Base-by-base conservation (phyloP, 2,329 filamentous ascomycete genomes). In the Xylaria digitata region DNA sequence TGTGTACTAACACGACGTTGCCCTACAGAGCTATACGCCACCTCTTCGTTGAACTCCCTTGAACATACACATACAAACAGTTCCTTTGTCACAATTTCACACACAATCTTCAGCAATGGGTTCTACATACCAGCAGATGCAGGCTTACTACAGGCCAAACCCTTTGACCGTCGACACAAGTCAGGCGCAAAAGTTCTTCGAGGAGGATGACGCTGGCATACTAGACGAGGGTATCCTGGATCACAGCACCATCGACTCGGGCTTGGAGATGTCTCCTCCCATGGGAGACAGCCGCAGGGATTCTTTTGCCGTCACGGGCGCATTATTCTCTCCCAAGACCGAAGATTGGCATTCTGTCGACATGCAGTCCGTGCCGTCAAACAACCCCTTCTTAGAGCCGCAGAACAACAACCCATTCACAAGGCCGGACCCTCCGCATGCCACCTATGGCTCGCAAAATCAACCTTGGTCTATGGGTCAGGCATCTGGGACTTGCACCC, bases 401-500 rank as follows among this genome's bases (percentile, higher is more conserved):
- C 82, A 76, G 53, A 88, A 84, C 81, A 88, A 87, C 81, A 89
- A 89, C 80, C 88, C 88, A 56, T 94, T 92, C 82, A 86, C 90
- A 81, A 87, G 88, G 66, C 83, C 90, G 70, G 85, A 87, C 63
- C 83, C 85, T 68, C 77, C 78, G 69, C 77, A 87, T 70, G 76
- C 77, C 54, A 78, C 79, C 70, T 84, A 83, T 61, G 78, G 74
- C 57, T 76, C 79, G 60, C 79, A 81, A 43, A 76, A 75, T 52
- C 80, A 80, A 70, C 76, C 83, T 68, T 94, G 92, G 91, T 82
- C 88, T 56, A 85, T 90, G 77, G 85, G 88, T 72, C 85, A 85
- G 57, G 84, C 83, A 73, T 92, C 91, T 30, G 91, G 89, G 59
- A 87, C 92, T 69, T 90, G 89, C 78, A 95, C 92, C 6, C 91